Evolutionary conservation across 257 asterid species (phyloP).

Genomic region (Anisodus tanguticus): DNA sequence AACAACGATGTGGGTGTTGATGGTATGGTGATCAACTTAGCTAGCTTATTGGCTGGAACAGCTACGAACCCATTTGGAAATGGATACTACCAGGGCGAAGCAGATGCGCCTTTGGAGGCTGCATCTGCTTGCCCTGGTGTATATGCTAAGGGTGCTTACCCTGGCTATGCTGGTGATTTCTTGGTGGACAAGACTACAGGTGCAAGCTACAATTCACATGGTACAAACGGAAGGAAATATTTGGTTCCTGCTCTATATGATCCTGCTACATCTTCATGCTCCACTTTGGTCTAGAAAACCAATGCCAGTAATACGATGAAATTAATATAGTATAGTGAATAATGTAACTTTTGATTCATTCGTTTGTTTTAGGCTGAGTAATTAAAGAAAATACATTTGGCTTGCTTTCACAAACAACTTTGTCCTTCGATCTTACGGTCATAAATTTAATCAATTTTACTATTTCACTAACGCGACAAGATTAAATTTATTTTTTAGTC

Average conservation of each 20-base stretch:
- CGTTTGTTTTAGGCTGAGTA: background rate
- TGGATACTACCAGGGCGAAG: slow-evolving; percentile 69
- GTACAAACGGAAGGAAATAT: slow-evolving; percentile 63
- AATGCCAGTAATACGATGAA: background rate
- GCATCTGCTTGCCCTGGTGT: slow-evolving; percentile 81
- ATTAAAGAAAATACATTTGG: background rate
- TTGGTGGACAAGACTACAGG: slow-evolving; percentile 63
- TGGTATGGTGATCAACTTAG: slow-evolving; percentile 58
- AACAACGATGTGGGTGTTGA: slow-evolving; percentile 75
- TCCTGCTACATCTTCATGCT: slow-evolving; percentile 61
- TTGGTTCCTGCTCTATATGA: slow-evolving; percentile 69
- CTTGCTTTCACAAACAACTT: background rate
- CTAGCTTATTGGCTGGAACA: slow-evolving; percentile 67
- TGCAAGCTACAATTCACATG: slow-evolving; percentile 80
- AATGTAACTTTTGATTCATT: slow-evolving; percentile 11
- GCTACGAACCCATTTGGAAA: slow-evolving; percentile 76
- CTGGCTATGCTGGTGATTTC: slow-evolving; percentile 74
- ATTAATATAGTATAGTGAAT: background rate
- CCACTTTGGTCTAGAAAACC: slow-evolving; percentile 60
- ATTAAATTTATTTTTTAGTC: too few species aligned
- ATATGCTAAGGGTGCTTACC: slow-evolving; percentile 76
- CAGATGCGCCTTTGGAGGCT: slow-evolving; percentile 72
- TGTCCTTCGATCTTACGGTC: background rate
- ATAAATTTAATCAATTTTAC: background rate
- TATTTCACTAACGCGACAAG: background rate